Evolutionary conservation across 148 eudicot genomes (phyloP).

Genomic region (Chenopodium formosanum): DNA sequence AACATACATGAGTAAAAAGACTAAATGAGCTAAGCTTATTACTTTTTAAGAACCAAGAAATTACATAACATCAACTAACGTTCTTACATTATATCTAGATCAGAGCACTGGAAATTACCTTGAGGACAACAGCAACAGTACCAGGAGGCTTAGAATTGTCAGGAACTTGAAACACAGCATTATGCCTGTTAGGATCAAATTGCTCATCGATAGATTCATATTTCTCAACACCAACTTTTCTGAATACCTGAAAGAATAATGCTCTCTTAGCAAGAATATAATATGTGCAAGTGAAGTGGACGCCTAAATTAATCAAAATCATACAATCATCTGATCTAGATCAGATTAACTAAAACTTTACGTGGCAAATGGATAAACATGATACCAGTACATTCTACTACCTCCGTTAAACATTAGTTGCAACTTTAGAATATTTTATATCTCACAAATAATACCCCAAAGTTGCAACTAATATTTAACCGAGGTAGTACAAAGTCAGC

Average conservation of each 20-base stretch:
- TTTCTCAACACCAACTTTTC: constrained; percentile 74
- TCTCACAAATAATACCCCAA: too few species aligned
- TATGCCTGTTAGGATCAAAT: constrained; percentile 87
- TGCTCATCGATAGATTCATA: constrained; percentile 76
- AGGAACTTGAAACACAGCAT: constrained; percentile 94
- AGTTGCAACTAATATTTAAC: too few species aligned
- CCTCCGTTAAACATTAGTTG: background rate
- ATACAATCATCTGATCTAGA: background rate
- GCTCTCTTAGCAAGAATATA: constrained; percentile 4
- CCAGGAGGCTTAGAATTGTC: constrained; percentile 76
- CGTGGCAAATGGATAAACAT: background rate
- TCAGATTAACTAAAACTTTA: background rate
- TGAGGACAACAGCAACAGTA: constrained; percentile 81
- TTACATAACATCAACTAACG: background rate
- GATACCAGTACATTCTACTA: background rate
- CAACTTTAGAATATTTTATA: too few species aligned
- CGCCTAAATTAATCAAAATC: background rate
- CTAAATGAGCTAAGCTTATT: background rate
- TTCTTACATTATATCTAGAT: background rate
- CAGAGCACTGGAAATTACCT: constrained; percentile 48
- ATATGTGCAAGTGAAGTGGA: background rate
- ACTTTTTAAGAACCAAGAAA: background rate
- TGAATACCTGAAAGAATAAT: constrained; percentile 58
- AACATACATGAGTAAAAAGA: background rate
- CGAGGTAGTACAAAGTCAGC: too few species aligned